Evolutionary conservation across 768 basidiomycete species (phyloP).

Genomic region (Lactifluus hygrophoroides): DNA sequence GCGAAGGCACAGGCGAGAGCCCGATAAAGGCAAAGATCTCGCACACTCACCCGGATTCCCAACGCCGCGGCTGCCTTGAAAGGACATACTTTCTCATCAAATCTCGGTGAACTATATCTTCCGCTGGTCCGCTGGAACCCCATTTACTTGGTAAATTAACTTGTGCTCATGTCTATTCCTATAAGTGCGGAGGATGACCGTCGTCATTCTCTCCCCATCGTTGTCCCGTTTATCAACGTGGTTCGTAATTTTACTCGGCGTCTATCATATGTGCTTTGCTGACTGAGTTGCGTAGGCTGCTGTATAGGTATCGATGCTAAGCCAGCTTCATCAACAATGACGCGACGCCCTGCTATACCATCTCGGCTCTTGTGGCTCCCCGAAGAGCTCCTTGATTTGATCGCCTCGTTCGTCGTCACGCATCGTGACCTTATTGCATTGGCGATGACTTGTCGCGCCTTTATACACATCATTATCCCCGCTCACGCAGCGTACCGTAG

Average conservation of each 20-base stretch:
- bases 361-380: constrained; percentile 1
- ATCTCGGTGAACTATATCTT: neutral
- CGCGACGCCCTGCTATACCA: too few species aligned
- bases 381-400: constrained; percentile 1
- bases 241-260: neutral
- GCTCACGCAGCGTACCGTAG: constrained; percentile 11
- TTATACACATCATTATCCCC: constrained; percentile 7
- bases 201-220: neutral
- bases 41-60: neutral
- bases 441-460: neutral
- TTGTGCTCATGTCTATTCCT: neutral
- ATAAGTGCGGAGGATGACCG: neutral
- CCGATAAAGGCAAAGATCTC: neutral
- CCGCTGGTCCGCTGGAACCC: too few species aligned
- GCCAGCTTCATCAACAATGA: neutral
- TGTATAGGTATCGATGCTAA: neutral
- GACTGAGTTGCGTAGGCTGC: too few species aligned
- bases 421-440: constrained; percentile 9
- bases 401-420: constrained; percentile 6
- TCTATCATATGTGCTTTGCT: too few species aligned
- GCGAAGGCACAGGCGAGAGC: neutral
- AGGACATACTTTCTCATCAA: neutral
- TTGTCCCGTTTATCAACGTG: neutral
- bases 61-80: neutral
- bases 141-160: neutral